Base-by-base conservation (phyloP, 306 rosid genomes). In the Trichosanthes truncata region DNA sequence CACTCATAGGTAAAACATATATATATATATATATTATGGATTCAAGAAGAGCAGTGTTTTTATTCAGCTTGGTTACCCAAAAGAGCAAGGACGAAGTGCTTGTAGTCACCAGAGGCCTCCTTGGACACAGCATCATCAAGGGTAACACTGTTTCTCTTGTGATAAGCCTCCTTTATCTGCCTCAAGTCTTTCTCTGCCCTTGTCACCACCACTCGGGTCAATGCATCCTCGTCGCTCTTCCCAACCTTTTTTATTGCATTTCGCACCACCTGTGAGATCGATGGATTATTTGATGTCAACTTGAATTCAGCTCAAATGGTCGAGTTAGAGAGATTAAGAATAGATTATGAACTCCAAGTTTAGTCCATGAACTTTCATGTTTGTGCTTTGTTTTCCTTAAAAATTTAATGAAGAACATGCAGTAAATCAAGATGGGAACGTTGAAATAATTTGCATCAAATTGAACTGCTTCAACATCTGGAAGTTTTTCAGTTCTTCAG, bases 181-280 rank as follows among this genome's bases (percentile, higher is more conserved):
- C 75, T 84, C 87, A 94, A 11, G 62, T 94, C 98, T 83, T 80
- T 94, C 89, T 94, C 97, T 18, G 98, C 98, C 78, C 97, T 79
- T 3, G 90, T 84, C 66, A 93, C 97, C 3, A 93, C 76, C 87
- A 89, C 96, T 1, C 97, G 89, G 0, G 93, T 93, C n/a, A 93
- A 62, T 11, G 86, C 90, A 56, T 92, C 97, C 79, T 93, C 97
- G 56, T 92, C 94, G 0, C 90, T 48, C 45, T 51, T 88, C 57
- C 96, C 98, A 4, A 76, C 0, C 78, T 63, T 85, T 26, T 89
- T 90, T 35, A 93, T 74, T 1, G 90, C 90, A 26, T 92, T 84
- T 13, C 98, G 86, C 63, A 92, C 51, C 21, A 73, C 77, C 77
- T 73, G 59, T 13, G 43, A 66, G 18, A 25, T 59, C 35, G 66